Percentiles rank a stretch among this genome's conserved stretches.
phyloP scores from a whole-genome alignment of 148 eudicot genomes.

The Cornus kousa region DNA sequence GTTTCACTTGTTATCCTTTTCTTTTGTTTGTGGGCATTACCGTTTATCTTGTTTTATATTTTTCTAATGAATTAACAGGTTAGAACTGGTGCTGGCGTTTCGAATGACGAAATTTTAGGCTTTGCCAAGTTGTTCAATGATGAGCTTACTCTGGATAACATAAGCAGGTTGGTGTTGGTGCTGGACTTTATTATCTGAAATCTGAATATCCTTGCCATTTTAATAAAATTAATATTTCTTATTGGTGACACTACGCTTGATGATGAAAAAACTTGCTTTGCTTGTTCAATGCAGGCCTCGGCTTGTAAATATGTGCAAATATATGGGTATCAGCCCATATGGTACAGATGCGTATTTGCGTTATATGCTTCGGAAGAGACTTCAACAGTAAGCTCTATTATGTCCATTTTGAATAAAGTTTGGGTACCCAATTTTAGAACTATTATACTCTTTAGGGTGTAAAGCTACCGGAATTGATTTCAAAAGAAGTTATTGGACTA shows the following conservation, averaged over 20 bases:
- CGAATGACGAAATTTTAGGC: slow-evolving; percentile 74
- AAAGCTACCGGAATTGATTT: background rate
- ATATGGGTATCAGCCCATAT: slow-evolving; percentile 76
- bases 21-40: too few relatives aligned
- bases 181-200: background rate
- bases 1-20: background rate
- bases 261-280: background rate
- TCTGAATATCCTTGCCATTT: background rate
- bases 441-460: background rate
- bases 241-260: background rate
- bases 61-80: slow-evolving; percentile 41
- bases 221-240: background rate
- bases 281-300: slow-evolving; percentile 56
- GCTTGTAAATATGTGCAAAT: slow-evolving; percentile 86
- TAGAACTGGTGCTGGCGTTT: slow-evolving; percentile 69
- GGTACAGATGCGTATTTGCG: slow-evolving; percentile 86
- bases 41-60: background rate
- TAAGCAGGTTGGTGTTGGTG: slow-evolving; percentile 61
- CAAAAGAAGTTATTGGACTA: background rate
- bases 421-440: background rate
- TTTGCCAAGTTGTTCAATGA: slow-evolving; percentile 88
- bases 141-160: slow-evolving; percentile 82
- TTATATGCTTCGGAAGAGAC: slow-evolving; percentile 75
- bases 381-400: slow-evolving; percentile 47
- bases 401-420: background rate